Base-by-base conservation (phyloP, 164 flowering plant genomes). In the Sedum album region DNA sequence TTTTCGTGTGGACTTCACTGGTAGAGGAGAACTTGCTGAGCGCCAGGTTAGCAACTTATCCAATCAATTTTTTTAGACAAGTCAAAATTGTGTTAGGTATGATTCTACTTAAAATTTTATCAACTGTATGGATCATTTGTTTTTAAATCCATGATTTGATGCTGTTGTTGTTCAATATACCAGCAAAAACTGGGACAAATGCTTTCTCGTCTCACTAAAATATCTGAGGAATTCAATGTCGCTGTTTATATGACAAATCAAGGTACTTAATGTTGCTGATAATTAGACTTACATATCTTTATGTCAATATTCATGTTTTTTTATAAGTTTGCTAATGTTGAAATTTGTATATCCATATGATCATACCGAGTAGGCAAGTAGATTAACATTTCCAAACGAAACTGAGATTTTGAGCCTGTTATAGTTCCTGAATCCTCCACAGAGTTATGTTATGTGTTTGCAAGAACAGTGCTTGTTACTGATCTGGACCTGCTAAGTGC, bases 101-200 rank as follows among this genome's bases (percentile, higher is more conserved):
- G 28, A 66, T 49, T 28, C 10, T 44, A n/a, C 38, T 7, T 35
- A 35, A 35, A 3, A 15, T 2, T 11, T 9, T 41, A 8, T 41
- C 15, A 41, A 41, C 46, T 41, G 41, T 38, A n/a, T 35, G 7
- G 3, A 7, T 41, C 11, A 13, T 7, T 41, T 14, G 11, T 11
- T 14, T 4, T 31, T 9, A 11, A 55, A 11, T 28, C 9, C n/a
- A 25, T 55, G 6, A 55, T 28, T 55, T 2, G 3, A 55, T 55
- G 31, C 10, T 28, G 31, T 13, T 25, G 41, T 25, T n/a, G 13
- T 65, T 67, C 13, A 44, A 20, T 49, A 68, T 68, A 83, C 76
- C 96, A 91, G 99, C 99, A 91, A 95, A 95, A 92, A 76, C 81
- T 95, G 76, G 96, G 94, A 31, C 97, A 95, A 78, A 92, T 95